Evolutionary conservation across 2,329 filamentous ascomycete species (phyloP).

Genomic region (Herpotrichia juniperi): DNA sequence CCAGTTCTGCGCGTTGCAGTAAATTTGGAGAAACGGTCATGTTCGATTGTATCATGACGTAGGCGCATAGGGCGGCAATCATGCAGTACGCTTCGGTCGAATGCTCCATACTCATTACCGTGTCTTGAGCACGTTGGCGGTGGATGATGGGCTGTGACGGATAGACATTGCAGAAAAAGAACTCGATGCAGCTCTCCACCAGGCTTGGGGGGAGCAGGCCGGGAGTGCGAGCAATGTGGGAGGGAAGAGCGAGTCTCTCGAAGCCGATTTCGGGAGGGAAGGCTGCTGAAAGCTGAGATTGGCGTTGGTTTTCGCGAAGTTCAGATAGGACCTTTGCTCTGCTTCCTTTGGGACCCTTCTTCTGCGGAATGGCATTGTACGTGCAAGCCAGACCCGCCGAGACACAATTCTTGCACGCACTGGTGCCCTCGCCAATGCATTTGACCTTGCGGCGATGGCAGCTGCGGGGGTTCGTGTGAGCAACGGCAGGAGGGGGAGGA

Average conservation of each 20-base stretch:
- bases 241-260: constrained; percentile 49
- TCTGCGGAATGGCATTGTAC: constrained; percentile 68
- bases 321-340: constrained; percentile 68
- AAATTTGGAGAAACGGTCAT: constrained; percentile 51
- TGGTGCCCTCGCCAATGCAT: constrained; percentile 56
- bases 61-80: constrained; percentile 58
- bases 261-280: constrained; percentile 44
- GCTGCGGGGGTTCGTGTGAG: constrained; percentile 26
- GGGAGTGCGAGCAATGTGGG: constrained; percentile 54
- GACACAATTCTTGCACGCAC: constrained; percentile 66
- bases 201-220: constrained; percentile 58
- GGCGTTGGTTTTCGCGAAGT: constrained; percentile 59
- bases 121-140: constrained; percentile 57
- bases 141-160: constrained; percentile 69
- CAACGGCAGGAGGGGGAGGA: constrained; percentile 10
- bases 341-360: constrained; percentile 68
- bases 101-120: constrained; percentile 58
- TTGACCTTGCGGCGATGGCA: constrained; percentile 59
- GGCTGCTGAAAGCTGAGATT: constrained; percentile 52
- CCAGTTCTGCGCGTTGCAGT: constrained; percentile 53
- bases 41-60: constrained; percentile 57
- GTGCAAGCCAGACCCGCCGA: constrained; percentile 66
- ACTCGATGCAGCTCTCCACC: constrained; percentile 62
- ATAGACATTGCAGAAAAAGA: constrained; percentile 67
- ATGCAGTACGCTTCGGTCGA: constrained; percentile 64